Base-by-base conservation (phyloP, 441 rosid genomes). In the Populus hybrid region DNA sequence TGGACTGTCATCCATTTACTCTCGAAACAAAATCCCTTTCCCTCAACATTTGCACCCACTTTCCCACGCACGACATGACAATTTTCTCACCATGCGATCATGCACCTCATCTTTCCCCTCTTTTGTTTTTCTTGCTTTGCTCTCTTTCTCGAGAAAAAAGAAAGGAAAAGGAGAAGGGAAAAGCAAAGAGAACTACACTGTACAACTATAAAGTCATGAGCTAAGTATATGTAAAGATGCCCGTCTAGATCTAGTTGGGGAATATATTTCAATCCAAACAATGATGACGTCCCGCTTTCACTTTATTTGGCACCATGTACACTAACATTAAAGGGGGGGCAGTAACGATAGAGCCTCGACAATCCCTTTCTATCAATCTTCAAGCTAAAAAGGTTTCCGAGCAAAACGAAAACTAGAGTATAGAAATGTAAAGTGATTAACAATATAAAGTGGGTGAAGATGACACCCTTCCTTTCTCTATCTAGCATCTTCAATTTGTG, bases 21-120 rank as follows among this genome's bases (percentile, higher is more conserved):
- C 81, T 72, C 66, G 53, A 71, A 80, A 79, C 77, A 78, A 74
- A 77, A 84, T 21, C 73, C 69, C 78, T 63, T 82, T 87, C 78
- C 56, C 80, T 80, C 64, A 78, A 77, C 82, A 82, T 78, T 74
- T 90, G 92, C 91, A 79, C 85, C 89, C 86, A 81, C 91, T 92
- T 91, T 90, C 74, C 89, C 87, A 75, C 81, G 84, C 97, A 91
- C 68, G 85, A 91, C 87, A 84, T 87, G 91, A 91, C 90, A 88
- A 85, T 77, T 88, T 89, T 79, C 89, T 84, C 79, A 64, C 87
- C 88, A 77, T 71, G 84, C 84, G 82, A 86, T 90, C 92, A 89
- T 88, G 82, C 45, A 74, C 78, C 76, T 83, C 80, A 64, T 72
- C 82, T 72, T 64, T 68, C 80, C 80, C 72, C 33, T 77, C 69